Evolutionary conservation across 83 land plant species (phyloP).

Genomic region (Diphasiastrum complanatum): DNA sequence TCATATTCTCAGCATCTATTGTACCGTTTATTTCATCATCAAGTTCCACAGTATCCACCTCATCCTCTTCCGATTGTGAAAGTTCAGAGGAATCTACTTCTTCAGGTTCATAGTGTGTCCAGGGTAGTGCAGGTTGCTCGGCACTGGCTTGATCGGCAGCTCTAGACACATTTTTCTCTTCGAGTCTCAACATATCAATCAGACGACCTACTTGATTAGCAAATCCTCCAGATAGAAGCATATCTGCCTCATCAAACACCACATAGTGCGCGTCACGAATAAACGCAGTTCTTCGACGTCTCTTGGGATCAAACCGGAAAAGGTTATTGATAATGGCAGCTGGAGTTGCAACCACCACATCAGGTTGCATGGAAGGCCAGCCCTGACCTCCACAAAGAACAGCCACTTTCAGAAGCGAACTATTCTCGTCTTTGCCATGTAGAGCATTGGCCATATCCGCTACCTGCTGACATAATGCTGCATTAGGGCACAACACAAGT

Average conservation of each 20-base stretch:
- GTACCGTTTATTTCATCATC: neutral
- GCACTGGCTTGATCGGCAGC: slow-evolving; percentile 1
- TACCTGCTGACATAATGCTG: slow-evolving; percentile 85
- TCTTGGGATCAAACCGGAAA: slow-evolving; percentile 57
- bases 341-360: slow-evolving; percentile 83
- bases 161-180: slow-evolving; percentile 62
- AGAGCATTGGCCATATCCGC: slow-evolving; percentile 70
- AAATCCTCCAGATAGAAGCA: slow-evolving; percentile 88
- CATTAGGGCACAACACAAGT: slow-evolving; percentile 87
- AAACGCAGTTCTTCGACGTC: slow-evolving; percentile 45
- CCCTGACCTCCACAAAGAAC: slow-evolving; percentile 86
- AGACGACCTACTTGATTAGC: slow-evolving; percentile 70
- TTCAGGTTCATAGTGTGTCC: slow-evolving; percentile 4
- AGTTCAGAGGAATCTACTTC: slow-evolving; percentile 8
- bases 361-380: slow-evolving; percentile 72
- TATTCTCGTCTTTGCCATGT: slow-evolving; percentile 29
- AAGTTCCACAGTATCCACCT: neutral
- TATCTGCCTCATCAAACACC: slow-evolving; percentile 97
- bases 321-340: slow-evolving; percentile 80
- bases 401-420: slow-evolving; percentile 48
- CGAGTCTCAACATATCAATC: slow-evolving; percentile 72
- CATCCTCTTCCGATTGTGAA: slow-evolving; percentile 11
- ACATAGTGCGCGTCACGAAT: slow-evolving; percentile 62
- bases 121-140: slow-evolving; percentile 8
- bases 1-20: slow-evolving; percentile 1